phyloP scores from a whole-genome alignment of 441 rosid genomes.

The Populus hybrid region DNA sequence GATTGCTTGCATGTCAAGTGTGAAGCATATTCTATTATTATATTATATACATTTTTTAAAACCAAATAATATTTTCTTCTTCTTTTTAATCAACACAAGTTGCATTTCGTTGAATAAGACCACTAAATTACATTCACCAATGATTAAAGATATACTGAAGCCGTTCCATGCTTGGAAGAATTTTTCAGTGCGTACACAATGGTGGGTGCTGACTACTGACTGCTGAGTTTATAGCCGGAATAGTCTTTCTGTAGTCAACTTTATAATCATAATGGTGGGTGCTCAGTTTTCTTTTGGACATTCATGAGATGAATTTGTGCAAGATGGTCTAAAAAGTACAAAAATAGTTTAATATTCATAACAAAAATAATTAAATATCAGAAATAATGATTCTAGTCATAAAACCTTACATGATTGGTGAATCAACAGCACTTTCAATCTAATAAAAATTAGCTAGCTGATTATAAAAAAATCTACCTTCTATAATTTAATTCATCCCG shows the following conservation, averaged over 20 bases:
- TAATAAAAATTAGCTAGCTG: too few species aligned
- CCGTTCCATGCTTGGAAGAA: too few species aligned
- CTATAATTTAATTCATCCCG: too few species aligned
- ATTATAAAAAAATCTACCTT: background rate
- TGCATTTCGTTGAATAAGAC: background rate
- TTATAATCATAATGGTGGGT: background rate
- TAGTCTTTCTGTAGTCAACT: background rate
- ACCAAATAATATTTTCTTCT: too few species aligned
- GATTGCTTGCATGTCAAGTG: too few species aligned
- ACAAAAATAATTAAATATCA: too few species aligned
- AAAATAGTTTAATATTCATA: too few species aligned
- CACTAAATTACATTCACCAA: background rate
- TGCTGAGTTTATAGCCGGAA: too few species aligned
- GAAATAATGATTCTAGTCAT: too few species aligned
- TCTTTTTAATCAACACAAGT: background rate
- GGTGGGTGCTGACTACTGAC: too few species aligned
- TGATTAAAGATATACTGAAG: background rate
- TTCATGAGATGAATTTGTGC: background rate
- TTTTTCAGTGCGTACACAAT: too few species aligned
- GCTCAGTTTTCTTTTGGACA: background rate
- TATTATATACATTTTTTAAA: too few species aligned
- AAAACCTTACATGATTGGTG: background rate
- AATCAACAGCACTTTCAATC: background rate
- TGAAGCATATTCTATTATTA: background rate
- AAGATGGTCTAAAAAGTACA: background rate